Base-by-base conservation (phyloP, 129 eudicot genomes). In the Glebionis coronaria region DNA sequence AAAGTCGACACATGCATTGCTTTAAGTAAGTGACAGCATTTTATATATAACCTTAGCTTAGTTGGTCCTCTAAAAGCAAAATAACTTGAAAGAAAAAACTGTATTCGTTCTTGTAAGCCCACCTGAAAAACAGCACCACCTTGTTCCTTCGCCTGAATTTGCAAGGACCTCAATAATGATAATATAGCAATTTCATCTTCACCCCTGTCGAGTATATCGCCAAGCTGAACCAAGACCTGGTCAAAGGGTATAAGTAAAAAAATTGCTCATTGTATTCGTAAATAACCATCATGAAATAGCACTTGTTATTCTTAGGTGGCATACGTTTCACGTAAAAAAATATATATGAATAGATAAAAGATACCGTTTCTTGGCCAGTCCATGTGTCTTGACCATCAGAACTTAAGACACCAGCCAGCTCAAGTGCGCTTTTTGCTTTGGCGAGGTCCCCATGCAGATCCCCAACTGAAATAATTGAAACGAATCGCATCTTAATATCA, bases 71-170 rank as follows among this genome's bases (percentile, higher is more conserved):
- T 35, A 35, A 23, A 23, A 23, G 1, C 25, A 1, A 23, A 7
- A 35, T 35, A 0, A 35, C 42, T 35, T 35, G 0, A 35, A 47
- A 69, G 21, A 12, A 58, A 59, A 47, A 71, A 18, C 18, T 6
- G 53, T 9, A 62, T 35, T 0, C 28, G 3, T 59, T 71, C 10
- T 73, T 28, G 51, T 65, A 47, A 60, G 51, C 68, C 23, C 16
- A 78, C 99, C 97, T 89, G 99, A 71, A 93, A 93, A 70, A 93
- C 90, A 44, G 99, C 99, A 40, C 97, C 99, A 58, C 99, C 99
- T 44, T 80, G 70, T 35, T 82, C 88, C 86, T 84, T 89, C 55
- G 99, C 99, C 78, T 93, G 99, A 76, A 81, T 80, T 82, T 86
- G 93, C 67, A 93, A 65, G 40, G 99, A 93, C 56, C 80, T 84